Percentiles rank a stretch among this genome's conserved stretches.
These are phyloP conservation scores for Cryptococcus sp. DNA, from an alignment of 1,284 basidiomycete genomes.

Conservation along the genomic window DNA sequence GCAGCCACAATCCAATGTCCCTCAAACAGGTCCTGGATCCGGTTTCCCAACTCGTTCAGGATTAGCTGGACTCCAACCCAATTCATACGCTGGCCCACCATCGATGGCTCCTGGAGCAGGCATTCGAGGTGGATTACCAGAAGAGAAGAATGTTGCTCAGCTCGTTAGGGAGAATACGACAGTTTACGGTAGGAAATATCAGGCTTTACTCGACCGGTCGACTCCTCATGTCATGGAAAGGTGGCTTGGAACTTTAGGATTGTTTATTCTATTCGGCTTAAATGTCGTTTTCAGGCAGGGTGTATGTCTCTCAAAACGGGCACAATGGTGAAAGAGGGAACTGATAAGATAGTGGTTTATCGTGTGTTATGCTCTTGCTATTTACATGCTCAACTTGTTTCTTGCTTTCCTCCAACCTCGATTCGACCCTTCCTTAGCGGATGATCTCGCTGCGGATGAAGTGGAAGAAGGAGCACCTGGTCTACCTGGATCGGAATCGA, in stretches of 20 bases:
- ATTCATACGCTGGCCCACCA: slow-evolving; percentile 28
- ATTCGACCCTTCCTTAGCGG: slow-evolving; percentile 93
- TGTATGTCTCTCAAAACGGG: slow-evolving; percentile 52
- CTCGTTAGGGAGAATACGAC: slow-evolving; percentile 44
- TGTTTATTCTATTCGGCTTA: slow-evolving; percentile 75
- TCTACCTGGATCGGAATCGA: slow-evolving; percentile 41
- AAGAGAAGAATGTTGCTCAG: slow-evolving; percentile 48
- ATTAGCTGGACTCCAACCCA: slow-evolving; percentile 42
- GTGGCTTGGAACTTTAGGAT: slow-evolving; percentile 74
- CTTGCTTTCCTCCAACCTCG: slow-evolving; percentile 51
- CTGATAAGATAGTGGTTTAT: slow-evolving; percentile 74
- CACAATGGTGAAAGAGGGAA: too few species aligned
- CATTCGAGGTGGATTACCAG: slow-evolving; percentile 36
- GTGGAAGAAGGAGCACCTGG: slow-evolving; percentile 83
- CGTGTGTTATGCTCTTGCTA: slow-evolving; percentile 67
- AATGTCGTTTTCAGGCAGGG: slow-evolving; percentile 86
- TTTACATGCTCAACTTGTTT: slow-evolving; percentile 80
- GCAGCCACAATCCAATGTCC: neutral
- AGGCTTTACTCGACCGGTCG: slow-evolving; percentile 79
- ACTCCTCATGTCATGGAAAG: slow-evolving; percentile 85
- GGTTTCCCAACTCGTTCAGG: slow-evolving; percentile 46
- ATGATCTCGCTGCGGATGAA: slow-evolving; percentile 88
- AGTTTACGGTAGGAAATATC: slow-evolving; percentile 53
- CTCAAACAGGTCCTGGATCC: slow-evolving; percentile 39
- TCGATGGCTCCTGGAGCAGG: slow-evolving; percentile 30